Base-by-base conservation (phyloP, 441 rosid species). In the Theobroma grandiflorum region DNA sequence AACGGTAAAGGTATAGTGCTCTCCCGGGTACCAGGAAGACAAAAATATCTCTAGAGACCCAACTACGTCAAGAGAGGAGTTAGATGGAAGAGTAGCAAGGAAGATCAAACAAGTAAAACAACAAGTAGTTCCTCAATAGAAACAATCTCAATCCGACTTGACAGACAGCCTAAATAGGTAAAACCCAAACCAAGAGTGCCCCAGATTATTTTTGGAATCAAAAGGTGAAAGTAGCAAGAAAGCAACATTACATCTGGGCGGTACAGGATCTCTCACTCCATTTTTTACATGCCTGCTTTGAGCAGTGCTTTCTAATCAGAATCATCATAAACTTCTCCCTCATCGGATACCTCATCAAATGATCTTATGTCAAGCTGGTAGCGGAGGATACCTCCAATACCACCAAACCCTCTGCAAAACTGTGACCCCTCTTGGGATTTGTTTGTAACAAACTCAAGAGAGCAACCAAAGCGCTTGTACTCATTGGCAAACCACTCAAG, bases 361-460 rank as follows among this genome's bases (percentile, higher is more conserved):
- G 94, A 85, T 83, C 92, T 86, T 72, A 90, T 89, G 82, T 90
- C 94, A 38, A 90, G 90, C 86, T 90, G 93, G 86, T 90, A 90
- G 70, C 93, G 89, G 8, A 90, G 88, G 76, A 90, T 87, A 12
- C 93, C 93, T 20, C 92, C 93, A 10, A 90, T 90, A 73, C 93
- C 93, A 78, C 93, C 93, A 49, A 90, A 90, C 8, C 93, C 91
- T 83, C 93, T 72, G 83, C 93, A 90, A 79, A 90, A 90, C 78
- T 88, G 93, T n/a, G 91, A 90, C 43, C 94, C 94, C 78, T 90
- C 94, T 83, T 90, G 94, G 5, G 94, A 90, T 70, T 90, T 90
- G 75, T 90, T 90, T 72, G 93, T 90, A 68, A 90, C 91, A 47
- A 90, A 90, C 75, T 89, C 93, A 40, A 90, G 90, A 0, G 89